Conservation (phyloP, 768 basidiomycete genomes). For the Panaeolus papilionaceus region DNA sequence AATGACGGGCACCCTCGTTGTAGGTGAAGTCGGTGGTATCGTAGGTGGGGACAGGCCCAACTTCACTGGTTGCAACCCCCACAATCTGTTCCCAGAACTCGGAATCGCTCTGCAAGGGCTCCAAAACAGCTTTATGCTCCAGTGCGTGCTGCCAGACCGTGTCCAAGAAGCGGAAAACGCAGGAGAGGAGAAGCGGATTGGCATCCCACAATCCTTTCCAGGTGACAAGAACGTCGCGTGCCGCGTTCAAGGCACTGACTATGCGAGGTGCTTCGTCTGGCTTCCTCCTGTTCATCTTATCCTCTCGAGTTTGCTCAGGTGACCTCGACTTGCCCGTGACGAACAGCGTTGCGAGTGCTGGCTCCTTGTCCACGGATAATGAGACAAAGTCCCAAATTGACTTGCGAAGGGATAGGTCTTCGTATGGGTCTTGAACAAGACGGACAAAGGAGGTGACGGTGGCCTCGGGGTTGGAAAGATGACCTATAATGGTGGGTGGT, state of each 20-base stretch:
- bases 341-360: slow-evolving; percentile 81
- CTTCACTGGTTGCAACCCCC: slow-evolving; percentile 66
- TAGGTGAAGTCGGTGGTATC: slow-evolving; percentile 53
- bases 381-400: slow-evolving; percentile 87
- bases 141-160: slow-evolving; percentile 82
- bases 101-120: slow-evolving; percentile 57
- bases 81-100: slow-evolving; percentile 77
- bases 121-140: slow-evolving; percentile 70
- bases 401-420: slow-evolving; percentile 73
- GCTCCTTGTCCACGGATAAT: slow-evolving; percentile 83
- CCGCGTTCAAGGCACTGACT: slow-evolving; percentile 69
- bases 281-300: slow-evolving; percentile 44
- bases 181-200: slow-evolving; percentile 78
- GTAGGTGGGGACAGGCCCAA: slow-evolving; percentile 79
- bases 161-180: slow-evolving; percentile 77
- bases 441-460: slow-evolving; percentile 71
- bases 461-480: slow-evolving; percentile 78
- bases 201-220: slow-evolving; percentile 82
- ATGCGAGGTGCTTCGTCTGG: slow-evolving; percentile 40
- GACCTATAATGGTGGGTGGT: slow-evolving; percentile 76
- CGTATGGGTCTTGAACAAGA: slow-evolving; percentile 80
- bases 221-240: slow-evolving; percentile 64
- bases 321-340: slow-evolving; percentile 75
- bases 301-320: slow-evolving; percentile 38
- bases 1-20: slow-evolving; percentile 56